These are phyloP conservation scores for Populus hybrid DNA, from an alignment of 441 rosid species.

Conservation along the genomic window DNA sequence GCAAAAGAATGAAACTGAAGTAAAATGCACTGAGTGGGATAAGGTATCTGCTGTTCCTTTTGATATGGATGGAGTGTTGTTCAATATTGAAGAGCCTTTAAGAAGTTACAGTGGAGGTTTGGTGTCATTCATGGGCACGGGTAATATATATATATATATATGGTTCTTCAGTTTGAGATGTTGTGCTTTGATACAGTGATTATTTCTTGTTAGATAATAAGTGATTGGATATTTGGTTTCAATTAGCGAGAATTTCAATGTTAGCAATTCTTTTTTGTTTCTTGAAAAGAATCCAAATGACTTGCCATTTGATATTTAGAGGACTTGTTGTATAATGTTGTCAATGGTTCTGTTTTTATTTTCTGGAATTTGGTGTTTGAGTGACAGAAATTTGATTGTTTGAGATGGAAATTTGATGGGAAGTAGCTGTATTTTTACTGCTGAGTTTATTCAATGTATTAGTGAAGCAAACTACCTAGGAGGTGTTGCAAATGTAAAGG, in stretches of 20 bases:
- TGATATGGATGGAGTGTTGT: conserved; percentile 95
- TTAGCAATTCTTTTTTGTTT: not conserved
- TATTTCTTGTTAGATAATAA: not conserved
- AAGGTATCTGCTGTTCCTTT: conserved; percentile 87
- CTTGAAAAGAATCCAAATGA: not conserved
- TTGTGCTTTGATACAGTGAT: not conserved
- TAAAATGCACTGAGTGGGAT: conserved; percentile 49
- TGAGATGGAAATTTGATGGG: not conserved
- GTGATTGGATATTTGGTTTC: not conserved
- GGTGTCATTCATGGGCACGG: conserved; percentile 87
- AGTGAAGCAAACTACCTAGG: conserved; percentile 92
- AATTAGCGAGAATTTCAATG: not conserved
- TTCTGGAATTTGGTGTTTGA: not conserved
- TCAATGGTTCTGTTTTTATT: not conserved
- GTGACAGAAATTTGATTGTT: not conserved
- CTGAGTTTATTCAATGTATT: conserved; percentile 11
- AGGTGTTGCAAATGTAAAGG: conserved; percentile 87
- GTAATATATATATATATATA: conserved; percentile 24
- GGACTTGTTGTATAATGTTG: not conserved
- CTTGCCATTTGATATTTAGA: not conserved
- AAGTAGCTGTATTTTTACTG: conserved; percentile 10
- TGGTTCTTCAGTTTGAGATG: not conserved
- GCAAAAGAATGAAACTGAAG: conserved; percentile 37
- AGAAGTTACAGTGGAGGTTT: conserved; percentile 85
- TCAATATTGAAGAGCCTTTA: conserved; percentile 83